Evolutionary conservation across 805 yeast species (phyloP).

Genomic region (Teunomyces panamensis): DNA sequence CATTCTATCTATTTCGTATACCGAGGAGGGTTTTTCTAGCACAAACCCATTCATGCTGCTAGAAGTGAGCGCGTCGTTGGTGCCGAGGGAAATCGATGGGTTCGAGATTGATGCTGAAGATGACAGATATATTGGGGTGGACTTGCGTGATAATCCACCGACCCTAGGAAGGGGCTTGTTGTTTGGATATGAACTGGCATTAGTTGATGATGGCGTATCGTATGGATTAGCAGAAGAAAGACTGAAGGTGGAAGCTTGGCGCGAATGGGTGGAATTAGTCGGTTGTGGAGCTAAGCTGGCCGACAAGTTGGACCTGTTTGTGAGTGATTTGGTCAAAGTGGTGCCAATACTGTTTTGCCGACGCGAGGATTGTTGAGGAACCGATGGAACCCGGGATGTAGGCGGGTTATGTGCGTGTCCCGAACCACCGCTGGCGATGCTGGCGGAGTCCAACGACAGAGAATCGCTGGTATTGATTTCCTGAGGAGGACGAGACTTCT

Average conservation of each 20-base stretch:
- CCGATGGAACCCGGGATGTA: not conserved
- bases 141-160: slow-evolving; percentile 10
- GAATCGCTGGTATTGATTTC: slow-evolving; percentile 28
- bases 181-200: slow-evolving; percentile 6
- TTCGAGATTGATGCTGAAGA: slow-evolving; percentile 17
- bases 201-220: slow-evolving; percentile 19
- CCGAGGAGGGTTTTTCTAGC: slow-evolving; percentile 67
- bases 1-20: slow-evolving; percentile 64
- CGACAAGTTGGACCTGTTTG: slow-evolving; percentile 11
- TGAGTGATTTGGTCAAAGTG: slow-evolving; percentile 12
- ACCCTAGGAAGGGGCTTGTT: slow-evolving; percentile 14
- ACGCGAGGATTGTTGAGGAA: slow-evolving; percentile 6
- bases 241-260: slow-evolving; percentile 40
- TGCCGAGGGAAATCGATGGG: slow-evolving; percentile 19
- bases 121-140: slow-evolving; percentile 10
- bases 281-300: slow-evolving; percentile 22
- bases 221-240: slow-evolving; percentile 30
- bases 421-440: slow-evolving; percentile 23
- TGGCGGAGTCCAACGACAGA: slow-evolving; percentile 31
- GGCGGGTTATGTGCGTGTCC: slow-evolving; percentile 6
- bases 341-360: slow-evolving; percentile 12
- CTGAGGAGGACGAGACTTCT: slow-evolving; percentile 17
- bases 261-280: slow-evolving; percentile 32
- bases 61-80: slow-evolving; percentile 15
- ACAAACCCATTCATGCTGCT: slow-evolving; percentile 19